These are phyloP conservation scores for Pleurotus cornucopiae DNA, from an alignment of 768 basidiomycete species.

Conservation along the genomic window DNA sequence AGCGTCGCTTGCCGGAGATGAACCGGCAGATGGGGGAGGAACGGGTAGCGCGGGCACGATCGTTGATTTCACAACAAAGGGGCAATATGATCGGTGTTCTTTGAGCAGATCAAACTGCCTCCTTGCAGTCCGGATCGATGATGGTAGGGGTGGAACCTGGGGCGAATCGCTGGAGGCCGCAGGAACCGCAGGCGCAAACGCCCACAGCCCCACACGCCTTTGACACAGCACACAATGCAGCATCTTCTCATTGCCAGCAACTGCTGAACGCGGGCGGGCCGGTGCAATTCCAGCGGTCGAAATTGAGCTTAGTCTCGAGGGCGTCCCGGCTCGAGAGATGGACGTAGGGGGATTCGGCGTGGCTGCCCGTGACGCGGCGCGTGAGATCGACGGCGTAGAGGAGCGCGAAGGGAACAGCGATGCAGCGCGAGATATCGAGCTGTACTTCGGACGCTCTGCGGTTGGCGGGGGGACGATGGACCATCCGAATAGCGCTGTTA, in stretches of 20 bases:
- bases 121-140: slow-evolving; percentile 25
- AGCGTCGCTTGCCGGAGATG: slow-evolving; percentile 9
- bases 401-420: slow-evolving; percentile 25
- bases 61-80: slow-evolving; percentile 75
- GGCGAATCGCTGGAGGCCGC: slow-evolving; percentile 1
- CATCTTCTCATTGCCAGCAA: slow-evolving; percentile 23
- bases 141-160: slow-evolving; percentile 6
- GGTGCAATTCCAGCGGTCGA: slow-evolving; percentile 20
- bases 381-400: slow-evolving; percentile 27
- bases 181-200: slow-evolving; percentile 40
- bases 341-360: slow-evolving; percentile 15
- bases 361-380: slow-evolving; percentile 21
- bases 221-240: slow-evolving; percentile 70
- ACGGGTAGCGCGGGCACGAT: slow-evolving; percentile 52
- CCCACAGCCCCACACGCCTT: slow-evolving; percentile 78
- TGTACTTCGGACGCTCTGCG: slow-evolving; percentile 22
- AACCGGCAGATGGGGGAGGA: slow-evolving; percentile 19
- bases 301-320: slow-evolving; percentile 12
- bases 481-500: slow-evolving; percentile 52
- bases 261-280: slow-evolving; percentile 14
- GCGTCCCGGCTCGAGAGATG: slow-evolving; percentile 9
- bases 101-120: slow-evolving; percentile 70
- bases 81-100: slow-evolving; percentile 83
- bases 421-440: slow-evolving; percentile 24
- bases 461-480: slow-evolving; percentile 30